Percentiles rank a stretch among this genome's conserved stretches.
Evolutionary conservation across 108 stramenopile species (phyloP).

Genomic region (Chaetoceros muelleri): DNA sequence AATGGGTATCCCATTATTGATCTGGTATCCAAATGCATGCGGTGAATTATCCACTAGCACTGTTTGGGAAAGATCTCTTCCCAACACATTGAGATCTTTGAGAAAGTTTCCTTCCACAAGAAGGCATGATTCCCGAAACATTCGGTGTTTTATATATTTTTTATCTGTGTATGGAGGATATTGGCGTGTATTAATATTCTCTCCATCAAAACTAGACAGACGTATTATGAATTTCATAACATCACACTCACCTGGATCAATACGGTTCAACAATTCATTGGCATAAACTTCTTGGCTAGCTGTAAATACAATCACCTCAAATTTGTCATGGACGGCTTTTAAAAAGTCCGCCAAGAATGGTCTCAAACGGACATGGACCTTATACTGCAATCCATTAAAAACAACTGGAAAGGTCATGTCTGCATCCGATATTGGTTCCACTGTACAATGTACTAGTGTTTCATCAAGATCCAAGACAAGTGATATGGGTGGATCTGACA

Average conservation of each 20-base stretch:
- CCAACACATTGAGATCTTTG: conserved; percentile 85
- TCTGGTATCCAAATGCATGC: conserved; percentile 88
- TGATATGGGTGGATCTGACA: conserved; percentile 31
- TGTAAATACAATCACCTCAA: conserved; percentile 94
- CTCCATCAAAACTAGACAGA: no score
- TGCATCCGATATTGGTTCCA: conserved; percentile 80
- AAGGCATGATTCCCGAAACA: conserved; percentile 93
- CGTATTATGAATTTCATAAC: no score
- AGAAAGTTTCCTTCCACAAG: conserved; percentile 81
- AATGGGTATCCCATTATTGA: conserved; percentile 96
- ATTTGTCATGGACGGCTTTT: conserved; percentile 55
- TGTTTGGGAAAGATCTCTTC: conserved; percentile 67
- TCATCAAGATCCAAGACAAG: conserved; percentile 96
- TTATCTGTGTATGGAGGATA: conserved; percentile 37
- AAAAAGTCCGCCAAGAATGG: conserved; percentile 81
- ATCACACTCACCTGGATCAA: conserved; percentile 88
- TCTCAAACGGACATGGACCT: conserved; percentile 83
- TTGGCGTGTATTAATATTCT: no score
- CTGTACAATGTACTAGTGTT: conserved; percentile 94
- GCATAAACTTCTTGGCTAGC: conserved; percentile 95
- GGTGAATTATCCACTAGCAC: conserved; percentile 95
- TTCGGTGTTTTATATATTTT: conserved; percentile 76
- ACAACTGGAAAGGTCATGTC: conserved; percentile 87
- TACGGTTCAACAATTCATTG: conserved; percentile 80
- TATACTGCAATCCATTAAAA: conserved; percentile 77